phyloP scores from a whole-genome alignment of 208 protist species.

The Acanthamoeba royreba region DNA sequence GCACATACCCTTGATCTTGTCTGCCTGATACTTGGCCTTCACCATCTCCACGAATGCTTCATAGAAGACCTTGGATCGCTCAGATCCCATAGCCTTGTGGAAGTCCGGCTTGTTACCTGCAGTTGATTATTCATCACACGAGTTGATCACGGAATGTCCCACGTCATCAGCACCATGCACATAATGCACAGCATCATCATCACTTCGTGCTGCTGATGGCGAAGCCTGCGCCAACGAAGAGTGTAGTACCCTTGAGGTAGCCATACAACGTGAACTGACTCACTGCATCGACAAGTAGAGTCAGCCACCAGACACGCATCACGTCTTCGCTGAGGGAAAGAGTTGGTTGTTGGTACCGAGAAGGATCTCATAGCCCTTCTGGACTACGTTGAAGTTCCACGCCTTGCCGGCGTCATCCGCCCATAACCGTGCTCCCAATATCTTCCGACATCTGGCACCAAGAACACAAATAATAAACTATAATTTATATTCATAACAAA shows the following conservation, averaged over 20 bases:
- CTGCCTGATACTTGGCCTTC: slow-evolving; percentile 36
- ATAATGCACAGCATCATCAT: background rate
- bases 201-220: too few relatives aligned
- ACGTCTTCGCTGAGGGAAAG: background rate
- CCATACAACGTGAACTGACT: slow-evolving; percentile 70
- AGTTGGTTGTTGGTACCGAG: background rate
- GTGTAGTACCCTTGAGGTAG: slow-evolving; percentile 44
- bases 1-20: slow-evolving; percentile 66
- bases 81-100: slow-evolving; percentile 55
- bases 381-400: slow-evolving; percentile 52
- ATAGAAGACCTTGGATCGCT: slow-evolving; percentile 60
- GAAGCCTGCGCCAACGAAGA: background rate
- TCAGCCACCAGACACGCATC: background rate
- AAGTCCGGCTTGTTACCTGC: slow-evolving; percentile 69
- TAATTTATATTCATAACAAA: background rate
- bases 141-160: background rate
- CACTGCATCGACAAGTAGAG: background rate
- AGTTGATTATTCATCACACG: background rate
- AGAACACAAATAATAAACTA: background rate
- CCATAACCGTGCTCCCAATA: slow-evolving; percentile 60
- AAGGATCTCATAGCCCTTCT: slow-evolving; percentile 66
- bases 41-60: slow-evolving; percentile 51
- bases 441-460: slow-evolving; percentile 49
- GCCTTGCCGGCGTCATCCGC: slow-evolving; percentile 42
- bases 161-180: background rate